phyloP scores from a whole-genome alignment of 495 filamentous ascomycete species.

The Xylaria acuta region DNA sequence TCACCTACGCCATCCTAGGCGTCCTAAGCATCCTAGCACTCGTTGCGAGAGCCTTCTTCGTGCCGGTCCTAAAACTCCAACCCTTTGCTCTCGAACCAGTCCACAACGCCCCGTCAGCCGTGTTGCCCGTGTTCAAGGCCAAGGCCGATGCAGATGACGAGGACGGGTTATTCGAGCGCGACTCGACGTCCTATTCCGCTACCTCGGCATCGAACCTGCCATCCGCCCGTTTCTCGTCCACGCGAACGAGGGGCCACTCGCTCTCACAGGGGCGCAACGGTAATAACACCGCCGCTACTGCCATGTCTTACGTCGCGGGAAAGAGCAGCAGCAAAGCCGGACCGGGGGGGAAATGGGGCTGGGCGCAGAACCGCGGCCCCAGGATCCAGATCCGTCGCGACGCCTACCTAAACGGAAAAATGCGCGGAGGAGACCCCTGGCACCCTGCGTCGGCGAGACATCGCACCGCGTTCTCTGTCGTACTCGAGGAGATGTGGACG shows the following conservation, averaged over 20 bases:
- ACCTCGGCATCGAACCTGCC: constrained; percentile 40
- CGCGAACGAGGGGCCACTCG: constrained; percentile 33
- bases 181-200: constrained; percentile 33
- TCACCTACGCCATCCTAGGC: constrained; percentile 72
- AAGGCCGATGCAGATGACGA: constrained; percentile 54
- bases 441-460: constrained; percentile 17
- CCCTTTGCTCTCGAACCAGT: constrained; percentile 53
- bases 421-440: constrained; percentile 39
- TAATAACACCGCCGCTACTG: constrained; percentile 24
- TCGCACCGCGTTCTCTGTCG: constrained; percentile 34
- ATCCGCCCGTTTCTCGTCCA: constrained; percentile 31
- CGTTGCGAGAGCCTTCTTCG: constrained; percentile 64
- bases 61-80: constrained; percentile 52
- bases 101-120: constrained; percentile 27
- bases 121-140: constrained; percentile 54
- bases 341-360: constrained; percentile 50
- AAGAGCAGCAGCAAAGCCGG: constrained; percentile 28
- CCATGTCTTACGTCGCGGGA: constrained; percentile 27
- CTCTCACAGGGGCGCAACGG: constrained; percentile 8
- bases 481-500: constrained; percentile 54
- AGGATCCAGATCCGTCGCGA: constrained; percentile 49
- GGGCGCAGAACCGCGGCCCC: constrained; percentile 40
- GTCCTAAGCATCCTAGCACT: constrained; percentile 66
- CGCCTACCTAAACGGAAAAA: constrained; percentile 45
- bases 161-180: constrained; percentile 26